Conservation (phyloP, 768 basidiomycete species). For the Hysterangium stoloniferum region DNA sequence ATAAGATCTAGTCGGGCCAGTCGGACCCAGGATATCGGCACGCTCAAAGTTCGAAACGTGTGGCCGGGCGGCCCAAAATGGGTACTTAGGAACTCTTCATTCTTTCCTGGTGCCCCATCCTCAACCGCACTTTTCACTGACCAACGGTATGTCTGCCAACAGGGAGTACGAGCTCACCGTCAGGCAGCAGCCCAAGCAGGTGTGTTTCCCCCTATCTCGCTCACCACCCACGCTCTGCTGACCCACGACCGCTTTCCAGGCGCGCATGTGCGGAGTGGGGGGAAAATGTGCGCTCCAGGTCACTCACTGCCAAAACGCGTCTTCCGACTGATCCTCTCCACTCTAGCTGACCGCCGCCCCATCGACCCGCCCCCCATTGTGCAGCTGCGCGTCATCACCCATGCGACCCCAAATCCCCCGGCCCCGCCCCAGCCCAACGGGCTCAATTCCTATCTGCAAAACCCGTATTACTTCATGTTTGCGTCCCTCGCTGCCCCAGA, state of each 20-base stretch:
- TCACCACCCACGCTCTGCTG: neutral
- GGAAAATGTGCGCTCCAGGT: slow-evolving; percentile 47
- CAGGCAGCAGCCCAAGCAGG: slow-evolving; percentile 85
- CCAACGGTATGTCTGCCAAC: slow-evolving; percentile 16
- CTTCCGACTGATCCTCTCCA: neutral
- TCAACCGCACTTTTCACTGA: too few species aligned
- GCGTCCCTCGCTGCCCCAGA: slow-evolving; percentile 85
- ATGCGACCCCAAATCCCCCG: slow-evolving; percentile 15
- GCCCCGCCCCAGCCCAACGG: slow-evolving; percentile 3
- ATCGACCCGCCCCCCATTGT: slow-evolving; percentile 97
- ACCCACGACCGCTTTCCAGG: slow-evolving; percentile 22
- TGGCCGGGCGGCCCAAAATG: too few species aligned
- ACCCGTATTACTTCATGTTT: slow-evolving; percentile 96
- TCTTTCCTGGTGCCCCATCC: too few species aligned
- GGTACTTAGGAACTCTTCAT: too few species aligned
- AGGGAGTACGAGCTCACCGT: slow-evolving; percentile 84
- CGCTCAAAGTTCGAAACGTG: too few species aligned
- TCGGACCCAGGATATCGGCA: too few species aligned
- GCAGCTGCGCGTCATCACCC: slow-evolving; percentile 72
- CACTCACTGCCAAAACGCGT: slow-evolving; percentile 2
- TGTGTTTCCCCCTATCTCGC: too few species aligned
- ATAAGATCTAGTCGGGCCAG: too few species aligned
- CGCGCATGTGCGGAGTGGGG: slow-evolving; percentile 84
- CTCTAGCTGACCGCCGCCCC: slow-evolving; percentile 81
- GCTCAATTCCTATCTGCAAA: slow-evolving; percentile 61